Base-by-base conservation (phyloP, 116 monocot species). In the Zostera marina region DNA sequence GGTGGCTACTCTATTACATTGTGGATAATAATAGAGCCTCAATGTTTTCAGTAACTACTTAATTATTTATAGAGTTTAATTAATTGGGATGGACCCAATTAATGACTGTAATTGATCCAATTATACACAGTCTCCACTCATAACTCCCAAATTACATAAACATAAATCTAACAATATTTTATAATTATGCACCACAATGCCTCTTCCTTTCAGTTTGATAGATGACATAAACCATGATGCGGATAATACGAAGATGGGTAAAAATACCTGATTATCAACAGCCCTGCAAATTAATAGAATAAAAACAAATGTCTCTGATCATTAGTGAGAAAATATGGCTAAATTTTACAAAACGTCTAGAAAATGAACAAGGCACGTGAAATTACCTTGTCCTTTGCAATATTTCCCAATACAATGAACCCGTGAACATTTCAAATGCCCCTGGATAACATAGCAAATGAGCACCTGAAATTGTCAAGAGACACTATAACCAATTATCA, bases 371-470 rank as follows among this genome's bases (percentile, higher is more conserved):
- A 49, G 19, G 5, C 8, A n/a, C 1, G 32, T n/a, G 16, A 20
- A 32, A 44, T 21, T 62, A 96, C 96, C 96, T 82, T 67, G 96
- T 82, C 66, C 96, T 85, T 70, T 96, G 96, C 39, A 96, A 68
- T 53, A 96, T 68, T 63, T 96, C 96, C 96, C 96, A 96, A 56
- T 89, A 85, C 65, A 96, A 53, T 8, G 89, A 85, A 52, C 96
- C 96, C 47, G 89, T 89, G 16, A 85, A 85, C 96, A 96, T 96
- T 73, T 96, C 85, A 61, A 96, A 96, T 59, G 96, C 96, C 20
- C 88, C 89, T 62, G 96, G 96, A 70, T 96, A 96, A 68, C 89
- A 89, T 9, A 96, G 52, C 56, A 96, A 74, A 78, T 96, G 96
- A 70, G 96, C 89, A 79, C 96, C 89, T 93, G 60, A 48, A n/a